Evolutionary conservation across 345 rosid species (phyloP), one percentile per base, ranked within the genome.

Genomic region (Citrus hindsii): DNA sequence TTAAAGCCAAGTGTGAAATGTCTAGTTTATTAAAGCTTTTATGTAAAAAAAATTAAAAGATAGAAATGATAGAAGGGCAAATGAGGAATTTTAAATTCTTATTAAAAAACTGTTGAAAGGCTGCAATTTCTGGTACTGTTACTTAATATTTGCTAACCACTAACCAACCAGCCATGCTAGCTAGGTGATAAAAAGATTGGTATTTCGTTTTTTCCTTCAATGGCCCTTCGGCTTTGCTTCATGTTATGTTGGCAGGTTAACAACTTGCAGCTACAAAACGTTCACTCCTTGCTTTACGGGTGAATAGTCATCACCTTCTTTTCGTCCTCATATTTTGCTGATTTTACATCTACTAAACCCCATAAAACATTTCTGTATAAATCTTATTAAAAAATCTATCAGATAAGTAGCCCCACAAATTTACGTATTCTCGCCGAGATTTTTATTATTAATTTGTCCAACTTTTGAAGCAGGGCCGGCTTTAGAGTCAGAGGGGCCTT

Each of bases 221-320:
- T n/a, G 30, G 18, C 78, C 32, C n/a, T 28, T 30, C 9, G 32
- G 64, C 28, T 8, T 27, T 21, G 77, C 46, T 22, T 65, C 28
- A 62, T 38, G 38, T 46, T 77, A 76, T 71, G 76, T 76, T 63
- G 76, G 61, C 72, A 55, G 53, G 40, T 66, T 46, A 40, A 62
- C 79, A 9, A 69, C 66, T 56, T 16, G 25, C 14, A 46, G 10
- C 33, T 59, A 18, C 64, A 22, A 71, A 30, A 42, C 51, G 4
- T 42, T 42, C 51, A 42, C 51, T 12, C 51, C 51, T 42, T 42
- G 16, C 2, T 40, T 40, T 40, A 9, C 0, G 13, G 2, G 42
- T 38, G 42, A 38, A 2, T 27, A 30, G 33, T 32, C 33, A 32
- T 60, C 40, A 38, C 68, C 30, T 69, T 38, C 14, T 59, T 59